Percentiles rank a stretch among this genome's conserved stretches.
Evolutionary conservation across 768 basidiomycete genomes (phyloP).

Genomic region (Lentinus brumalis): DNA sequence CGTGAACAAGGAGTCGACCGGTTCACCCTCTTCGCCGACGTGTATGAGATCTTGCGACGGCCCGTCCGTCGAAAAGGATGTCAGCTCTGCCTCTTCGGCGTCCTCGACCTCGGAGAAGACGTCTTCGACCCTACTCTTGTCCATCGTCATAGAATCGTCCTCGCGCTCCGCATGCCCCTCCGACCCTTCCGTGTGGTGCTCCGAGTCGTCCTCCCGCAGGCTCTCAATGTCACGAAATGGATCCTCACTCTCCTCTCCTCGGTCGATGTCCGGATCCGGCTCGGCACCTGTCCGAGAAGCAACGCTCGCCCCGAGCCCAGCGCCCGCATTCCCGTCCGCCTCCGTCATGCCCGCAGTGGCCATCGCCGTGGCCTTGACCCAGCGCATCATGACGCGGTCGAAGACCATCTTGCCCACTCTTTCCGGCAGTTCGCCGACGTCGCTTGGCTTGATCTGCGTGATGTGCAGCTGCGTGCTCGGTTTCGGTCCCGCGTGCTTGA

Average conservation of each 20-base stretch:
- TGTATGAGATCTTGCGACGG: slow-evolving; percentile 55
- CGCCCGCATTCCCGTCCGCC: slow-evolving; percentile 29
- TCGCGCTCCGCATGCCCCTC: slow-evolving; percentile 13
- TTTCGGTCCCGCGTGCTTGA: slow-evolving; percentile 79
- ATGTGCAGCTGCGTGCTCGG: slow-evolving; percentile 82
- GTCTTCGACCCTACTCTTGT: slow-evolving; percentile 47
- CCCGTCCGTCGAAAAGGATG: slow-evolving; percentile 73
- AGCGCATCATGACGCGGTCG: slow-evolving; percentile 80
- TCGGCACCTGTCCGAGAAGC: neutral
- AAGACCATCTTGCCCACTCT: slow-evolving; percentile 87
- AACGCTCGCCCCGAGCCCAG: neutral
- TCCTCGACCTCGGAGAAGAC: slow-evolving; percentile 51
- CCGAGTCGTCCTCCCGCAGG: slow-evolving; percentile 52
- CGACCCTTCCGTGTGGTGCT: neutral
- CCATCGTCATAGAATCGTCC: slow-evolving; percentile 15
- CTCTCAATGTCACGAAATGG: slow-evolving; percentile 93
- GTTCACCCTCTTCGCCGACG: slow-evolving; percentile 33
- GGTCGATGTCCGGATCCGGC: slow-evolving; percentile 32
- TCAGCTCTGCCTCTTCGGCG: slow-evolving; percentile 67
- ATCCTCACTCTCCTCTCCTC: slow-evolving; percentile 71
- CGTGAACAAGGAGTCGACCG: slow-evolving; percentile 15
- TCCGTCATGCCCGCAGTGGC: slow-evolving; percentile 31
- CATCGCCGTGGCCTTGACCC: slow-evolving; percentile 67
- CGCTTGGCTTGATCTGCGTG: slow-evolving; percentile 77
- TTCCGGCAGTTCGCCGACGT: slow-evolving; percentile 73